These are phyloP conservation scores for Neurospora sublineolata DNA, from an alignment of 495 filamentous ascomycete species.

Conservation along the genomic window DNA sequence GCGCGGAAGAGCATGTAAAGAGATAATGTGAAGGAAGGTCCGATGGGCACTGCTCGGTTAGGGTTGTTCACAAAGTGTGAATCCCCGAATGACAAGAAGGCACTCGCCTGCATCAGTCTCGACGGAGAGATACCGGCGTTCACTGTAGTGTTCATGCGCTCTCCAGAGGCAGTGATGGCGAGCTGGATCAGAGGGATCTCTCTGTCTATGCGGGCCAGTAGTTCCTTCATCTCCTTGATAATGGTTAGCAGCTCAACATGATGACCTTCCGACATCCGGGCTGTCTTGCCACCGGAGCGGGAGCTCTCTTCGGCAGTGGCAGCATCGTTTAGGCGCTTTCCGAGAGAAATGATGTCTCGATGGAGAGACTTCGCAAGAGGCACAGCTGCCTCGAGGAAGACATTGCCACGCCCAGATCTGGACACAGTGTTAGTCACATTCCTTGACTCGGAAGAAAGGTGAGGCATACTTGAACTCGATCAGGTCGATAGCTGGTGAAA, in stretches of 20 bases:
- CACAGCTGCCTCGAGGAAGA: conserved; percentile 80
- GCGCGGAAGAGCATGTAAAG: conserved; percentile 94
- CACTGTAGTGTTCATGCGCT: conserved; percentile 65
- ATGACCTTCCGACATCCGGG: conserved; percentile 20
- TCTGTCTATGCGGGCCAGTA: conserved; percentile 77
- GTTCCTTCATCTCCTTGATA: conserved; percentile 59
- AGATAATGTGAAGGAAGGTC: conserved; percentile 76
- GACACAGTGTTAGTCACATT: neutral
- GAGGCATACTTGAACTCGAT: conserved; percentile 69
- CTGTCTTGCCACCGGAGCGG: conserved; percentile 34
- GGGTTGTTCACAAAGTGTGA: conserved; percentile 62
- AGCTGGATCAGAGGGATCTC: conserved; percentile 89
- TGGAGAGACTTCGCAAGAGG: conserved; percentile 77
- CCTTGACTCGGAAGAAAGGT: too few species aligned
- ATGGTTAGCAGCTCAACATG: conserved; percentile 56
- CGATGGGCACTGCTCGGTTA: conserved; percentile 63
- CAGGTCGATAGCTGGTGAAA: conserved; percentile 86
- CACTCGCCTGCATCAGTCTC: conserved; percentile 83
- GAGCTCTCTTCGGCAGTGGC: conserved; percentile 55
- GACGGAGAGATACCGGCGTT: conserved; percentile 83
- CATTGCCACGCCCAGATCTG: conserved; percentile 87
- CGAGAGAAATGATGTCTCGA: conserved; percentile 76
- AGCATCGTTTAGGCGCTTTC: conserved; percentile 59
- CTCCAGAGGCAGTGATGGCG: conserved; percentile 91
- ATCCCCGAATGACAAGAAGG: conserved; percentile 81